These are phyloP conservation scores for Luzula sylvatica DNA, from an alignment of 176 grass and related monocot genomes.

Conservation along the genomic window DNA sequence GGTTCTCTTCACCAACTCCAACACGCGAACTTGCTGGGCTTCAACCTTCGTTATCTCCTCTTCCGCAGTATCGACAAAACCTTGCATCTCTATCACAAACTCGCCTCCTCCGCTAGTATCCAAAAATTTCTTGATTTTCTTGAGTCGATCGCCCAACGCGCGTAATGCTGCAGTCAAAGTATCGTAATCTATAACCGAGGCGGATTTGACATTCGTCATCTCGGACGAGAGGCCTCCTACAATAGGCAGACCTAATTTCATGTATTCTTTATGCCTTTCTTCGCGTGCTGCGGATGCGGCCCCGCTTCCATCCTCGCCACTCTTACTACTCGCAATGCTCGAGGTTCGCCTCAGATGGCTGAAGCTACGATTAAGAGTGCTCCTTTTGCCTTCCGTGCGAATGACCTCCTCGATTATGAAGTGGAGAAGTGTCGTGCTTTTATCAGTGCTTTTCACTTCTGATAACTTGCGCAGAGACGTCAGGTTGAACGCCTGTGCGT, in stretches of 20 bases:
- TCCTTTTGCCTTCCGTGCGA: slow-evolving; percentile 69
- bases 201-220: slow-evolving; percentile 70
- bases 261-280: slow-evolving; percentile 81
- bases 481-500: slow-evolving; percentile 91
- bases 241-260: slow-evolving; percentile 66
- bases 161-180: slow-evolving; percentile 35
- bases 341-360: slow-evolving; percentile 43
- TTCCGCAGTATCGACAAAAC: slow-evolving; percentile 46
- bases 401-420: slow-evolving; percentile 88
- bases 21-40: slow-evolving; percentile 50
- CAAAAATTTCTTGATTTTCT: slow-evolving; percentile 54
- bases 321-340: slow-evolving; percentile 29
- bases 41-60: slow-evolving; percentile 42
- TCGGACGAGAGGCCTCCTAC: slow-evolving; percentile 75
- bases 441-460: slow-evolving; percentile 90
- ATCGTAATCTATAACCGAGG: slow-evolving; percentile 61
- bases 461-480: slow-evolving; percentile 67
- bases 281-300: slow-evolving; percentile 34
- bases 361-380: slow-evolving; percentile 62
- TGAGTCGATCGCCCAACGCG: slow-evolving; percentile 27
- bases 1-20: slow-evolving; percentile 63
- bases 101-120: slow-evolving; percentile 47
- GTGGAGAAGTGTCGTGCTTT: slow-evolving; percentile 64
- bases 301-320: slow-evolving; percentile 21
- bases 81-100: slow-evolving; percentile 54